Evolutionary conservation across 208 protist species (phyloP).

Genomic region (Leishmania tarentolae): DNA sequence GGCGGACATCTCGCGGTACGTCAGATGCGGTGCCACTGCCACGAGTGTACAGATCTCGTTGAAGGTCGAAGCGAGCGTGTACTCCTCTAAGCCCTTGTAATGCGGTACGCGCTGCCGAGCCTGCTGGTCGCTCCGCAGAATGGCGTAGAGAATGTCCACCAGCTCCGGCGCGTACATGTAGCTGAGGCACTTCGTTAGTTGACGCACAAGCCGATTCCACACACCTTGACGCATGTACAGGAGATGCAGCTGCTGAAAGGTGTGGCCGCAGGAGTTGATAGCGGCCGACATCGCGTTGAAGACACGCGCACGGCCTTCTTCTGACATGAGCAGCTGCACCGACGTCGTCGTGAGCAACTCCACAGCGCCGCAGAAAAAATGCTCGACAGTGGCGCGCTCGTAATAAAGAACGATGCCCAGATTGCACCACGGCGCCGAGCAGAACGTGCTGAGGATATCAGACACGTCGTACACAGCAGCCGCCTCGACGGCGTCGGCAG

Average conservation of each 20-base stretch:
- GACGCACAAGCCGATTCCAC: conserved; percentile 63
- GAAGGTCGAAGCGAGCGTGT: conserved; percentile 48
- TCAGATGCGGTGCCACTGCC: conserved; percentile 47
- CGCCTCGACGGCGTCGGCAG: conserved; percentile 40
- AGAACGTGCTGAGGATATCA: conserved; percentile 63
- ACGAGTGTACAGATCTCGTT: conserved; percentile 68
- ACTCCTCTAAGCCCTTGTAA: conserved; percentile 34
- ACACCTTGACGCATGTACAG: conserved; percentile 52
- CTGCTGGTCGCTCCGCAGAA: conserved; percentile 41
- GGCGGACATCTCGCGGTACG: conserved; percentile 43
- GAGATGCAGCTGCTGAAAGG: conserved; percentile 45
- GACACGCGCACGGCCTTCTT: conserved; percentile 39
- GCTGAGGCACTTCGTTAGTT: conserved; percentile 56
- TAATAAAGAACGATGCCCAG: conserved; percentile 79
- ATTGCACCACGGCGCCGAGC: conserved; percentile 75
- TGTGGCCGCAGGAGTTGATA: conserved; percentile 37
- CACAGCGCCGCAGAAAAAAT: conserved; percentile 58
- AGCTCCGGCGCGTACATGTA: conserved; percentile 61
- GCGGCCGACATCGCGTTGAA: conserved; percentile 64
- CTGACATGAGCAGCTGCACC: conserved; percentile 68
- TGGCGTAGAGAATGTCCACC: conserved; percentile 55
- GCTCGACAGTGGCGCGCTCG: conserved; percentile 56
- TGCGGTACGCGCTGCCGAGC: conserved; percentile 20
- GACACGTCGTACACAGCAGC: conserved; percentile 71
- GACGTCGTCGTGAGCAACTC: conserved; percentile 65